Evolutionary conservation across 1,139 yeast genomes (phyloP).

Genomic region (Pneumocystis oryctolagi): DNA sequence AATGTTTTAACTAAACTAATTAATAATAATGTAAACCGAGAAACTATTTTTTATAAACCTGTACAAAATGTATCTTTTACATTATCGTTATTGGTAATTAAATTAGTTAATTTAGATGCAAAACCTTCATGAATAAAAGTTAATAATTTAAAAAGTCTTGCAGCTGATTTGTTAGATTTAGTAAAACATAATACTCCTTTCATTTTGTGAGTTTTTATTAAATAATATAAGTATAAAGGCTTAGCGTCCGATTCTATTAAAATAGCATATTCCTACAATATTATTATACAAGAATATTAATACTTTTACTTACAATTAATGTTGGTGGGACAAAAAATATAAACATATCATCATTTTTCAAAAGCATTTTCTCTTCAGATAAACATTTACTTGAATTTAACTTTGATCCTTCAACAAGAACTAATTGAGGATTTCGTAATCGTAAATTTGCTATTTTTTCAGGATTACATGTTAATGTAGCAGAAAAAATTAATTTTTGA

Average conservation of each 20-base stretch:
- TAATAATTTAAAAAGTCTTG: constrained; percentile 54
- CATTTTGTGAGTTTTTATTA: constrained; percentile 25
- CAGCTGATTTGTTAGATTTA: constrained; percentile 73
- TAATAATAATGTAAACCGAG: constrained; percentile 4
- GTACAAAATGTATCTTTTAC: neutral
- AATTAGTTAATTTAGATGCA: constrained; percentile 15
- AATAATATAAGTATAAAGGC: constrained; percentile 54
- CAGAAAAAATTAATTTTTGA: constrained; percentile 68
- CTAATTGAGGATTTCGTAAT: constrained; percentile 52
- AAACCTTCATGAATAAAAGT: constrained; percentile 24
- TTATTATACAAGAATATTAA: neutral
- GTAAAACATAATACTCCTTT: constrained; percentile 42
- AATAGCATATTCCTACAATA: constrained; percentile 5
- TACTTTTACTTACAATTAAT: constrained; percentile 8
- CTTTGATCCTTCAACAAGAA: constrained; percentile 38
- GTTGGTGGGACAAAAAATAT: constrained; percentile 26
- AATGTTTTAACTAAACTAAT: constrained; percentile 12
- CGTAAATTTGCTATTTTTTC: constrained; percentile 63
- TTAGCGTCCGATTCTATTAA: constrained; percentile 29
- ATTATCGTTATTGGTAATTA: constrained; percentile 15
- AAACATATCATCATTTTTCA: constrained; percentile 30
- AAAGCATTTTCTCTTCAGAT: neutral
- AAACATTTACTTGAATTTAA: constrained; percentile 5
- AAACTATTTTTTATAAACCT: neutral
- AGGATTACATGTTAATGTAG: constrained; percentile 87